A percentile compares a stretch with the other conserved stretches of the same genome.
Conservation (phyloP, 148 eudicot genomes). For the Mesembryanthemum crystallinum region DNA sequence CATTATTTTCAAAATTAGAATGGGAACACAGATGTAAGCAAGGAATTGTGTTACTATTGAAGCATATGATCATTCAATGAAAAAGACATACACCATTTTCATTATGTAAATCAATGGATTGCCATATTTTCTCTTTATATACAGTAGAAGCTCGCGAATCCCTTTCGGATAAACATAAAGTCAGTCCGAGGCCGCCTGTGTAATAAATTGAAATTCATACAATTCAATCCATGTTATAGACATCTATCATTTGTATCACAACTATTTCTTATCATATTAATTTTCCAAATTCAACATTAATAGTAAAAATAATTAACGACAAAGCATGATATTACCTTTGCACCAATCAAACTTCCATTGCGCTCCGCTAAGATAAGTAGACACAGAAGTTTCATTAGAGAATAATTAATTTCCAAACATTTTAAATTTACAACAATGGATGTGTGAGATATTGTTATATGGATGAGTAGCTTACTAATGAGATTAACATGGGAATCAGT, state of each 20-base stretch:
- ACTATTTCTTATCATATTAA: not conserved
- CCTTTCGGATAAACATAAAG: slow-evolving; percentile 8
- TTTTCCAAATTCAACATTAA: not conserved
- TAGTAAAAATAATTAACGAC: too few species aligned
- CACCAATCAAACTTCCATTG: slow-evolving; percentile 13
- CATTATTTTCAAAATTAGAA: too few species aligned
- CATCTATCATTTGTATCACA: not conserved
- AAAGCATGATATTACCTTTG: not conserved
- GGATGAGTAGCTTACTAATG: not conserved
- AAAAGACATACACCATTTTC: not conserved
- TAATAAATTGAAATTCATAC: not conserved
- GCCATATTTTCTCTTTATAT: slow-evolving; percentile 3
- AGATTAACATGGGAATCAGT: slow-evolving; percentile 14
- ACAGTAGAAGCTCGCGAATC: not conserved
- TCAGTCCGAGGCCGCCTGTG: slow-evolving; percentile 16
- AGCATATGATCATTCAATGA: too few species aligned
- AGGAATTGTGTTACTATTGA: too few species aligned
- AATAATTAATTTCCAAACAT: too few species aligned
- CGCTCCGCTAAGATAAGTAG: not conserved
- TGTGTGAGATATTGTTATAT: not conserved
- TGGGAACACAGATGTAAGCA: too few species aligned
- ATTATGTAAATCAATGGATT: slow-evolving; percentile 12
- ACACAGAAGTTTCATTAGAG: not conserved
- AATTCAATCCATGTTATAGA: not conserved
- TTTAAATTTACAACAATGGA: too few species aligned